phyloP scores from a whole-genome alignment of 2,329 filamentous ascomycete species.

The Apiospora pterosperma region DNA sequence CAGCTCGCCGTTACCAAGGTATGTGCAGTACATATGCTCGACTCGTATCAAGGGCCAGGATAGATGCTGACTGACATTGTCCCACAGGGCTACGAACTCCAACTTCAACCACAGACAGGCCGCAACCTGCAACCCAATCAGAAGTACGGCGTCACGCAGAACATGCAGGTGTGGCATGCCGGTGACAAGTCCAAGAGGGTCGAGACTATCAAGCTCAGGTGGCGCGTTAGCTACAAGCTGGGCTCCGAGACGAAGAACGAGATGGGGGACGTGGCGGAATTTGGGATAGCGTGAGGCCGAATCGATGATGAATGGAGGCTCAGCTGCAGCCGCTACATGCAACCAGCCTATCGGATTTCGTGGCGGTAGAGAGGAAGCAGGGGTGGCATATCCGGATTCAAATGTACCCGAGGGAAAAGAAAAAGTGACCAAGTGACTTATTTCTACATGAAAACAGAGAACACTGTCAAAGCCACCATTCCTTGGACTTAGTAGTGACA shows the following conservation, averaged over 20 bases:
- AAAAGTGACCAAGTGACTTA: not conserved
- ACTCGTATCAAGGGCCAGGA: not conserved
- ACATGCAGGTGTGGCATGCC: conserved; percentile 71
- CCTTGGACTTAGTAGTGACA: no score
- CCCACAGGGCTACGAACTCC: conserved; percentile 70
- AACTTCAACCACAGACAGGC: conserved; percentile 82
- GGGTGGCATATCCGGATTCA: not conserved
- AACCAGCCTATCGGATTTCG: not conserved
- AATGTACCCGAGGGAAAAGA: not conserved
- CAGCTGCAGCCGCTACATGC: no score
- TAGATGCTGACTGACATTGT: conserved; percentile 8
- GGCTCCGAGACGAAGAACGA: conserved; percentile 67
- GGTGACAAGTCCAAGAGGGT: conserved; percentile 68
- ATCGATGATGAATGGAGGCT: not conserved
- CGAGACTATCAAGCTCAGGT: conserved; percentile 80
- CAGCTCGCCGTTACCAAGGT: conserved; percentile 94
- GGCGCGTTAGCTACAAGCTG: conserved; percentile 78
- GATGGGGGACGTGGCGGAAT: conserved; percentile 78
- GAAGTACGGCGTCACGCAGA: conserved; percentile 73
- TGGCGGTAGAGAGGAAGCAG: not conserved
- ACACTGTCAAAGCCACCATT: not conserved
- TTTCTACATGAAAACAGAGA: not conserved
- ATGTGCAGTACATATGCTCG: conserved; percentile 16
- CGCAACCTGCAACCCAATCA: conserved; percentile 72
- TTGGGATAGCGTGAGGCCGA: conserved; percentile 61